Evolutionary conservation across 2,329 filamentous ascomycete species (phyloP).

Genomic region (Tolypocladium guangdongense): DNA sequence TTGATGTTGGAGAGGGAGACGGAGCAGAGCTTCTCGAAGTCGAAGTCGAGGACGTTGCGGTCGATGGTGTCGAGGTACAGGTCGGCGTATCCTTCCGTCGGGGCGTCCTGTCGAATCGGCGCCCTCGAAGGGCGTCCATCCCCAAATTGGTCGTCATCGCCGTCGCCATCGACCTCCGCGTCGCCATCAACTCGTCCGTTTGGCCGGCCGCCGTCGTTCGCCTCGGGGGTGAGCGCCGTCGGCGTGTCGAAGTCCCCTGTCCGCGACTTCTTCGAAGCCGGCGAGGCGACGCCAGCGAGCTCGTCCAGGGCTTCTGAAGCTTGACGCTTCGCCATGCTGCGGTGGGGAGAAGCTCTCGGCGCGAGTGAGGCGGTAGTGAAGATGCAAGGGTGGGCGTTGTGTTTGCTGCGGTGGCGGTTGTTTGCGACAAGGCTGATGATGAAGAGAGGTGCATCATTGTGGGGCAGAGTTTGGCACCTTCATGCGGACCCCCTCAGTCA

Average conservation of each 20-base stretch:
- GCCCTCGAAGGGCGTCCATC: constrained; percentile 26
- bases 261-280: constrained; percentile 48
- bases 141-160: constrained; percentile 28
- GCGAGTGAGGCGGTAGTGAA: neutral
- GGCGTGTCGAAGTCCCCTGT: constrained; percentile 34
- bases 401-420: neutral
- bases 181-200: constrained; percentile 7
- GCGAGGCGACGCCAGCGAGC: constrained; percentile 40
- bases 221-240: constrained; percentile 4
- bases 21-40: constrained; percentile 97
- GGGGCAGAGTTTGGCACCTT: neutral
- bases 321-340: constrained; percentile 41
- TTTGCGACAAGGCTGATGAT: constrained; percentile 3
- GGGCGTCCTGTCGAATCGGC: constrained; percentile 61
- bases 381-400: neutral
- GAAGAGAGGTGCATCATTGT: constrained; percentile 5
- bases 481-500: neutral
- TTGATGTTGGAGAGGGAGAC: constrained; percentile 96
- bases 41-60: constrained; percentile 86
- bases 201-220: neutral
- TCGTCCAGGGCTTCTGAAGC: constrained; percentile 52
- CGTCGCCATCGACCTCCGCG: constrained; percentile 12
- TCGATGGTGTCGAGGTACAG: constrained; percentile 97
- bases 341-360: neutral
- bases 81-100: constrained; percentile 82